phyloP scores from a whole-genome alignment of 768 basidiomycete genomes.

The Suillus discolor region DNA sequence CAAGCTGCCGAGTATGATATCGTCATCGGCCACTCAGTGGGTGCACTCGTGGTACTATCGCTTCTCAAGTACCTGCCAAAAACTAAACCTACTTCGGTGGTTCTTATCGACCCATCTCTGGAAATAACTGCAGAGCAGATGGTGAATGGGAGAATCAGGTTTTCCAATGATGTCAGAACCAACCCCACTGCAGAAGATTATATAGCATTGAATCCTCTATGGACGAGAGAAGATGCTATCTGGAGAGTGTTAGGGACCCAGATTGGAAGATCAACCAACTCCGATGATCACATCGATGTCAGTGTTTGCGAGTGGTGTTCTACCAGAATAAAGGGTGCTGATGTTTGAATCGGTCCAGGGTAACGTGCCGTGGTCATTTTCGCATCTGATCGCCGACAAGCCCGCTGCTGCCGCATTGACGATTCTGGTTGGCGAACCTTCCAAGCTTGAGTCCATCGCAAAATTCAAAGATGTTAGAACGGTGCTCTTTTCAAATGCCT shows the following conservation, averaged over 20 bases:
- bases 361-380: slow-evolving; percentile 21
- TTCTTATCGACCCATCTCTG: slow-evolving; percentile 24
- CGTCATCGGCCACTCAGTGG: slow-evolving; percentile 26
- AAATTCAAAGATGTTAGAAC: slow-evolving; percentile 14
- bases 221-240: slow-evolving; percentile 6
- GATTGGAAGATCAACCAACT: slow-evolving; percentile 8
- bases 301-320: background rate
- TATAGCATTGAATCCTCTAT: slow-evolving; percentile 11
- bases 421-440: slow-evolving; percentile 14
- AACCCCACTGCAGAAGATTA: slow-evolving; percentile 7
- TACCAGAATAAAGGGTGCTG: background rate
- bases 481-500: slow-evolving; percentile 11
- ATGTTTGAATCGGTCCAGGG: slow-evolving; percentile 9
- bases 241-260: slow-evolving; percentile 14
- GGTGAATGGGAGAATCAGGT: background rate
- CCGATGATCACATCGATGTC: slow-evolving; percentile 13
- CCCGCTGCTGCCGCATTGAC: slow-evolving; percentile 13
- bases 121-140: slow-evolving; percentile 6
- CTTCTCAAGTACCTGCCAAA: slow-evolving; percentile 20
- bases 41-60: slow-evolving; percentile 16
- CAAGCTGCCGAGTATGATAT: slow-evolving; percentile 4
- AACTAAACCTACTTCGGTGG: slow-evolving; percentile 11
- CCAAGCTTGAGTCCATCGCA: slow-evolving; percentile 11
- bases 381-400: slow-evolving; percentile 11
- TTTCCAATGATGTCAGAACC: background rate